Evolutionary conservation across 495 filamentous ascomycete species (phyloP), one percentile per base, ranked within the genome.

Genomic region (Aspergillus sparsus): DNA sequence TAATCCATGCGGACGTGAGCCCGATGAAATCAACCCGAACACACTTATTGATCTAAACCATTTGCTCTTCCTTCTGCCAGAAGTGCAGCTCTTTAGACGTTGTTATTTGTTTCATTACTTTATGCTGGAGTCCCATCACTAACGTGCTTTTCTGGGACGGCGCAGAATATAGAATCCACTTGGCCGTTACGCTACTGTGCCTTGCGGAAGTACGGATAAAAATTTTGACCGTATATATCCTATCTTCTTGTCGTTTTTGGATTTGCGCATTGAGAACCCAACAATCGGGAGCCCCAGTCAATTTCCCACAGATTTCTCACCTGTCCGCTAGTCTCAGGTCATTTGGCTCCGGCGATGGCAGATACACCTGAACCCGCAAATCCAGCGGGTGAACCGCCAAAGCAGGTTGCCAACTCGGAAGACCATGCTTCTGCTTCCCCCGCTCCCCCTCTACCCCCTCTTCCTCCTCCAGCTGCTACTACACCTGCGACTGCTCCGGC

Each of bases 301-400:
- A 15, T 8, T 7, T 18, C 34, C 6, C 32, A 33, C 33, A 21
- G n/a, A 18, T 47, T 47, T 18, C 15, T 21, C 16, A 18, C 44
- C 15, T 9, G 10, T 47, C 16, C 44, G 12, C 0, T 18, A 7
- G 44, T 47, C 27, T 18, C n/a, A 21, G 16, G 44, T 47, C 44
- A 33, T 36, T 47, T 36, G n/a, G 32, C 49, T 18, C 54, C 41
- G 35, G 36, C 33, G 49, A 78, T 77, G 76, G 68, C 71, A 41
- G 76, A 78, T 49, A 63, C 70, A 13, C 64, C 66, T 57, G 74
- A 77, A 34, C 61, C 70, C 15, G 64, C 58, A 54, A 66, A 65
- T 42, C 62, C 69, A 45, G 51, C 74, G 58, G 70, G 67, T 27
- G 73, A 74, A 37, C 53, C 68, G 53, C 64, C 68, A 53, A 67